These are phyloP conservation scores for Cryptococcus jaspeensis DNA, from an alignment of 1,284 basidiomycete genomes.

Conservation along the genomic window DNA sequence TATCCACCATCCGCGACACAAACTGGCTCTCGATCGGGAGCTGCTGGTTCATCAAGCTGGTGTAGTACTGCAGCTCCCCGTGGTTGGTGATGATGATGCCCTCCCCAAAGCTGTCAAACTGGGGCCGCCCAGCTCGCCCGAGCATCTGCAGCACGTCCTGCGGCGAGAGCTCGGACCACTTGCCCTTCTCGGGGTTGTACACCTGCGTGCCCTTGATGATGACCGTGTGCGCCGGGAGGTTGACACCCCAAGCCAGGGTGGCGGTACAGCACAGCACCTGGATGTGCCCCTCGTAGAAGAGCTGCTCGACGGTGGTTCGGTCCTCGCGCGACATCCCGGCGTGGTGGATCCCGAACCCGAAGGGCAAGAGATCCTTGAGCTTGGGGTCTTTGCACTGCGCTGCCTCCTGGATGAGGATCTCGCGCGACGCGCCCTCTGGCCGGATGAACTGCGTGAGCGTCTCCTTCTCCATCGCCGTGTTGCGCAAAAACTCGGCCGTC, in stretches of 20 bases:
- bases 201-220: constrained; percentile 99
- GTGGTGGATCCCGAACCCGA: constrained; percentile 97
- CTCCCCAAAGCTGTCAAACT: constrained; percentile 96
- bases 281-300: constrained; percentile 89
- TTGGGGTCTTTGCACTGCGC: constrained; percentile 80
- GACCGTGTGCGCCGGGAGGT: constrained; percentile 94
- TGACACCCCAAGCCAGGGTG: constrained; percentile 99
- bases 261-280: constrained; percentile 97
- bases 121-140: constrained; percentile 93
- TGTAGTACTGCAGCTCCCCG: constrained; percentile 93
- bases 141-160: constrained; percentile 99
- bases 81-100: constrained; percentile 99
- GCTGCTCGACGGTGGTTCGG: constrained; percentile 87
- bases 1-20: constrained; percentile 88
- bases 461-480: constrained; percentile 94
- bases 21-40: constrained; percentile 97
- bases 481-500: constrained; percentile 91
- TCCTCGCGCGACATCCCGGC: constrained; percentile 98
- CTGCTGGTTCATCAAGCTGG: constrained; percentile 90
- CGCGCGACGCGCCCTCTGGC: constrained; percentile 81
- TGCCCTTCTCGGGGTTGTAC: constrained; percentile 97
- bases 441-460: constrained; percentile 93
- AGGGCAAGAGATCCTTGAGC: constrained; percentile 86
- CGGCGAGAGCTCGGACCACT: constrained; percentile 92
- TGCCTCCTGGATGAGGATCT: constrained; percentile 81